These are phyloP conservation scores for Saprolegnia diclina DNA, from an alignment of 352 stramenopile genomes.

Conservation along the genomic window DNA sequence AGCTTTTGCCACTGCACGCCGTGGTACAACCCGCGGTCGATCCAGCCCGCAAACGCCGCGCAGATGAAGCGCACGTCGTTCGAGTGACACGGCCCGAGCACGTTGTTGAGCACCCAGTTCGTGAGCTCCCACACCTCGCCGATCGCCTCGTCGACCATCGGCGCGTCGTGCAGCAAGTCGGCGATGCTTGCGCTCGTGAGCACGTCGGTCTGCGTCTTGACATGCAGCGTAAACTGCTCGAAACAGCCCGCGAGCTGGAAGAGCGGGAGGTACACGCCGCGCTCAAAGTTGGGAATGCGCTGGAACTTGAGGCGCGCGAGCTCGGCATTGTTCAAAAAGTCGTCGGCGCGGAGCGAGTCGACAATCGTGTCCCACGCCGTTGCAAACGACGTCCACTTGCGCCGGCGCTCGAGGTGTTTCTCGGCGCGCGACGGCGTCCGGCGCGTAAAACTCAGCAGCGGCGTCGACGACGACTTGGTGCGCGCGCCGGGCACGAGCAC, in stretches of 20 bases:
- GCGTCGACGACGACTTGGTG: conserved; percentile 33
- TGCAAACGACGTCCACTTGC: conserved; percentile 98
- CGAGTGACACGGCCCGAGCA: conserved; percentile 92
- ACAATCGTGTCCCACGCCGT: conserved; percentile 97
- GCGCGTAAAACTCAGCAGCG: conserved; percentile 77
- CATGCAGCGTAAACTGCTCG: conserved; percentile 66
- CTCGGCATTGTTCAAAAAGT: conserved; percentile 86
- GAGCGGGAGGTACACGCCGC: conserved; percentile 97
- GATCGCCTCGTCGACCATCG: conserved; percentile 88
- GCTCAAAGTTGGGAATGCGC: conserved; percentile 92
- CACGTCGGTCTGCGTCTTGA: conserved; percentile 14
- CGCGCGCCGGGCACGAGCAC: not conserved
- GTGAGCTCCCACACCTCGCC: conserved; percentile 97
- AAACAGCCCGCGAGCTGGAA: conserved; percentile 97
- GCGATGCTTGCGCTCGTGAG: conserved; percentile 61
- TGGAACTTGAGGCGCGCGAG: conserved; percentile 94
- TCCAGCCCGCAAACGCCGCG: conserved; percentile 76
- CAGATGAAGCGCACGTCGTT: conserved; percentile 92
- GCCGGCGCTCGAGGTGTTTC: conserved; percentile 88
- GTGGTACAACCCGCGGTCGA: conserved; percentile 64
- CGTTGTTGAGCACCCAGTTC: conserved; percentile 90
- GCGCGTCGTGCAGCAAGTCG: conserved; percentile 63
- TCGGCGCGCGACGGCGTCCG: conserved; percentile 76
- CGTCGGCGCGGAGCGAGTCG: conserved; percentile 90
- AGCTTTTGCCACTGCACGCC: conserved; percentile 70